Conservation (phyloP, 1,284 basidiomycete genomes). For the Trichosporon sp. region DNA sequence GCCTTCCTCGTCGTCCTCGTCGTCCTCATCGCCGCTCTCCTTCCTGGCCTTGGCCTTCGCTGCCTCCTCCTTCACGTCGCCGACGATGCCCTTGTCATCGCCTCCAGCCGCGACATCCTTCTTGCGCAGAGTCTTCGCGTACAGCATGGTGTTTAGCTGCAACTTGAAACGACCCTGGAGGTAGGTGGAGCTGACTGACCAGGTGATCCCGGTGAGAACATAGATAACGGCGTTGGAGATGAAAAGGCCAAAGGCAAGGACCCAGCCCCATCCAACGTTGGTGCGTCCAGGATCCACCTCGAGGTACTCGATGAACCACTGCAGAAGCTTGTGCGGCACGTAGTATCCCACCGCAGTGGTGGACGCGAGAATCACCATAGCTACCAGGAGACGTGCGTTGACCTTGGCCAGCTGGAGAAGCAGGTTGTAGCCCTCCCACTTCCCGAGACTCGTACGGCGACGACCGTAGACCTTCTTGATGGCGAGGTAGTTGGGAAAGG, state of each 20-base stretch:
- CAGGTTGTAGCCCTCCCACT: constrained; percentile 44
- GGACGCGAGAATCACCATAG: constrained; percentile 58
- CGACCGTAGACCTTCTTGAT: constrained; percentile 41
- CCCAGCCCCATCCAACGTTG: constrained; percentile 50
- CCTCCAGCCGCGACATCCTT: constrained; percentile 65
- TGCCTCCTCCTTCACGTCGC: constrained; percentile 31
- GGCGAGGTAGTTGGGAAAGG: constrained; percentile 34
- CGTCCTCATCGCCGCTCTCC: constrained; percentile 41
- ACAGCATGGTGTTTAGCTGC: constrained; percentile 80
- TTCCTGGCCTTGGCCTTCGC: constrained; percentile 38
- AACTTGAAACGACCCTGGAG: constrained; percentile 59
- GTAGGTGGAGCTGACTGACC: constrained; percentile 44
- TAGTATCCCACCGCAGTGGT: constrained; percentile 69
- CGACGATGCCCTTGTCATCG: constrained; percentile 28
- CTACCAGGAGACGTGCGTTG: constrained; percentile 41
- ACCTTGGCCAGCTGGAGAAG: constrained; percentile 44
- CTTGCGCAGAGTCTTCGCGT: constrained; percentile 80
- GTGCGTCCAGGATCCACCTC: constrained; percentile 58
- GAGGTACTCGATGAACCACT: constrained; percentile 65
- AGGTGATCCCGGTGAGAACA: constrained; percentile 45
- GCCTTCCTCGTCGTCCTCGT: constrained; percentile 62
- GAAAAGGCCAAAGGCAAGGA: constrained; percentile 59
- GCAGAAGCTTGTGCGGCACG: constrained; percentile 69
- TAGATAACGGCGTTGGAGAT: constrained; percentile 60
- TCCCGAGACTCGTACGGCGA: constrained; percentile 29